These are phyloP conservation scores for Candida glucosophila DNA, from an alignment of 1,139 yeast genomes.

Conservation along the genomic window DNA sequence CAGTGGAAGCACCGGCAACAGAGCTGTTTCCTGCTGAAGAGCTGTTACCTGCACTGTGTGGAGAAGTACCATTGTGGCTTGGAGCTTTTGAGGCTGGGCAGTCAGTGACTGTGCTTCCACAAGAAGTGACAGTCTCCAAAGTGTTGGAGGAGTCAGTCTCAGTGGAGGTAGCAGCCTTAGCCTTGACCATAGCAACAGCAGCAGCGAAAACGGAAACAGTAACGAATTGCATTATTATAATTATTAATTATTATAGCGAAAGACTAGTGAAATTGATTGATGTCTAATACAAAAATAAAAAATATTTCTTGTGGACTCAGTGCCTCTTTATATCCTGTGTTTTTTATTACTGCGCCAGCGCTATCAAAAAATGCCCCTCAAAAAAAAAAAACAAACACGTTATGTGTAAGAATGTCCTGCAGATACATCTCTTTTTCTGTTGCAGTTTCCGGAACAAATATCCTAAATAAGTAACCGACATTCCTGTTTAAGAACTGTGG, in stretches of 20 bases:
- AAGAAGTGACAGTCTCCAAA: conserved; percentile 35
- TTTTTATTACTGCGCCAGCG: too few species aligned
- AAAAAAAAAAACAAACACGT: too few species aligned
- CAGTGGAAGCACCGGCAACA: conserved; percentile 27
- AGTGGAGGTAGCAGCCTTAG: conserved; percentile 27
- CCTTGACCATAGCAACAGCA: conserved; percentile 31
- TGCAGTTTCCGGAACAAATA: too few species aligned
- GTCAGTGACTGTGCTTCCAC: conserved; percentile 30
- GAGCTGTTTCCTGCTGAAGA: conserved; percentile 14
- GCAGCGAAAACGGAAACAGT: conserved; percentile 37
- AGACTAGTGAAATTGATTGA: conserved; percentile 23
- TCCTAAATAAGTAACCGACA: too few species aligned
- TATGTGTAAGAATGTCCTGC: too few species aligned
- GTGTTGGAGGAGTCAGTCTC: conserved; percentile 21
- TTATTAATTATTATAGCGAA: conserved; percentile 21
- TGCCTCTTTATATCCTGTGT: too few species aligned
- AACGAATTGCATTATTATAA: conserved; percentile 34
- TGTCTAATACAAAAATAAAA: too few species aligned
- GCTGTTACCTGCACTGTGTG: conserved; percentile 8
- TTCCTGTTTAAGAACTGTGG: too few species aligned
- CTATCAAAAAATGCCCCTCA: too few species aligned
- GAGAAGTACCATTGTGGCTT: conserved; percentile 9
- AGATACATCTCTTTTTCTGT: too few species aligned
- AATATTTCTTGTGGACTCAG: too few species aligned
- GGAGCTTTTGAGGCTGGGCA: conserved; percentile 27